Evolutionary conservation across 2,329 filamentous ascomycete genomes (phyloP).

Genomic region (Fusarium austroafricanum): DNA sequence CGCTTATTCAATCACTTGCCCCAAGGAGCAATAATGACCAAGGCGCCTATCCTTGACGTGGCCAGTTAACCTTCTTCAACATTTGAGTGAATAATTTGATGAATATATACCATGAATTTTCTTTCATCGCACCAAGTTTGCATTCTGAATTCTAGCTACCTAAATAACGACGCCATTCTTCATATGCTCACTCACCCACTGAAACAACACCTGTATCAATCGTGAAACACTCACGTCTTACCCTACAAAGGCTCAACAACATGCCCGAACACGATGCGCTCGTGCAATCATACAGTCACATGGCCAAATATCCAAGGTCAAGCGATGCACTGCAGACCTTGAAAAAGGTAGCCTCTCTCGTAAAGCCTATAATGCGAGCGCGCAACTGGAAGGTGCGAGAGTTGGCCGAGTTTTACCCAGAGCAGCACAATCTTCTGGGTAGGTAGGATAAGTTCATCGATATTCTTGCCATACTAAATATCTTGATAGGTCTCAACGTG

Average conservation of each 20-base stretch:
- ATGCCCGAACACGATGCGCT: slow-evolving; percentile 55
- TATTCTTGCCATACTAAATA: background rate
- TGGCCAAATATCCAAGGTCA: slow-evolving; percentile 59
- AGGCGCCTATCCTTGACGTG: slow-evolving; percentile 45
- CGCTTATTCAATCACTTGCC: slow-evolving; percentile 16
- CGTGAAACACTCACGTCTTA: slow-evolving; percentile 13
- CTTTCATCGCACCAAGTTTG: background rate
- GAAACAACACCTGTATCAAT: background rate
- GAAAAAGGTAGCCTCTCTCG: slow-evolving; percentile 84
- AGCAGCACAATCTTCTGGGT: slow-evolving; percentile 79
- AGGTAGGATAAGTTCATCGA: slow-evolving; percentile 56
- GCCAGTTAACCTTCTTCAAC: slow-evolving; percentile 15
- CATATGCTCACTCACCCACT: background rate
- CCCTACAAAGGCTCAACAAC: slow-evolving; percentile 10
- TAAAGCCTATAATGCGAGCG: slow-evolving; percentile 95
- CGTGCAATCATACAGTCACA: slow-evolving; percentile 62
- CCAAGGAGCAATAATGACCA: slow-evolving; percentile 25
- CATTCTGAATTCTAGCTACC: background rate
- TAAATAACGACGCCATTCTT: slow-evolving; percentile 7
- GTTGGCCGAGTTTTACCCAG: slow-evolving; percentile 87
- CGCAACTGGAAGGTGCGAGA: slow-evolving; percentile 82
- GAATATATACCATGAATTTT: background rate
- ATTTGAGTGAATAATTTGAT: background rate
- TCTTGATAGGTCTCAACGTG: slow-evolving; percentile 75
- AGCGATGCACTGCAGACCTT: slow-evolving; percentile 70